Base-by-base conservation (phyloP, 2,329 filamentous ascomycete genomes). In the Bimuria novae-zelandiae region DNA sequence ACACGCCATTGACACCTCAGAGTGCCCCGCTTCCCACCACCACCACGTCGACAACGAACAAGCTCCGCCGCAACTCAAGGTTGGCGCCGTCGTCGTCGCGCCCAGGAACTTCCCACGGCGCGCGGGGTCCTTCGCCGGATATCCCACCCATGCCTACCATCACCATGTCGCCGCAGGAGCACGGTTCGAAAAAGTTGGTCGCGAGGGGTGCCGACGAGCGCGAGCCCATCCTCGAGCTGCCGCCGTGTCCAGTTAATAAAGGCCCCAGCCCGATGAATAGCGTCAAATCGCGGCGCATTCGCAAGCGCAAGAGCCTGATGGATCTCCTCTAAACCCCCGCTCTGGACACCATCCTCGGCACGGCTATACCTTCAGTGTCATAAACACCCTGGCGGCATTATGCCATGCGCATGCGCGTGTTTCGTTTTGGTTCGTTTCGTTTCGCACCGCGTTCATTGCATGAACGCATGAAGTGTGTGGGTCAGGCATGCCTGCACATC, bases 231-330 rank as follows among this genome's bases (percentile, higher is more conserved):
- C 55, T 74, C 37, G 59, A 70, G 22, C 55, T 75, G 4, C 72
- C 72, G 30, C 65, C 66, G 1, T 75, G 64, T 52, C 65, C 68
- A 3, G 57, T 55, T 17, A 57, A 56, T n/a, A 52, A 42, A 23
- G 32, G 54, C 56, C 14, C 49, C 36, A n/a, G 57, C 65, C 30
- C 22, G 54, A 27, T 49, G 54, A 16, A n/a, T 25, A 62, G 53
- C 52, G 47, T 65, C 42, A 72, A 69, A 54, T 58, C 59, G 39
- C 62, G 64, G 35, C 60, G 59, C 32, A 35, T 75, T 27, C 65
- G 63, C 36, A 74, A 74, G 63, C 63, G 72, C 39, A 74, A 71
- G 56, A 73, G 70, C 32, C 54, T 73, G 22, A 71, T 75, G 68
- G 70, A 71, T 46, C 61, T 73, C 44, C 62, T 72, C 40, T 66